Conservation (phyloP, 78 protist genomes). For the Protostelium mycophagum region DNA sequence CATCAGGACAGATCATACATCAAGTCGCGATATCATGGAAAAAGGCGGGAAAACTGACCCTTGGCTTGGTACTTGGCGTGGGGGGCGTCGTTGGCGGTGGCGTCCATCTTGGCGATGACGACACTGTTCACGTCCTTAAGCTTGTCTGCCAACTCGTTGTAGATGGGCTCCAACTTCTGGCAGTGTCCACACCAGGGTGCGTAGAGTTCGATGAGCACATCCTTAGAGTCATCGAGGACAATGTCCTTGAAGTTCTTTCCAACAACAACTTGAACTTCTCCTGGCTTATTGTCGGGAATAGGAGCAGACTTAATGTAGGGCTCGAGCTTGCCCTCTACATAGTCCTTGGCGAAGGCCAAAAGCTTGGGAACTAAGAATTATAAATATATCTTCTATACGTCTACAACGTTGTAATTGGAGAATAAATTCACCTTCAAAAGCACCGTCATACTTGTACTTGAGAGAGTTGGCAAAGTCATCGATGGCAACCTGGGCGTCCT, state of each 20-base stretch:
- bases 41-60: too few relatives aligned
- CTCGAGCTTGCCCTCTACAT: slow-evolving; percentile 8
- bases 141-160: slow-evolving; percentile 53
- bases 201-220: slow-evolving; percentile 34
- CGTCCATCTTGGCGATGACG: slow-evolving; percentile 81
- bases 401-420: too few relatives aligned
- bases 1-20: background rate
- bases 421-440: background rate
- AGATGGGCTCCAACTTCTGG: slow-evolving; percentile 77
- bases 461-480: slow-evolving; percentile 23
- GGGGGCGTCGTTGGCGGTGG: slow-evolving; percentile 61
- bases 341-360: slow-evolving; percentile 8
- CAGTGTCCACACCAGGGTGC: slow-evolving; percentile 92
- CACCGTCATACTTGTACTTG: background rate
- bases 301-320: slow-evolving; percentile 46
- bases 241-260: slow-evolving; percentile 52
- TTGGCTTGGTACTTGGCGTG: slow-evolving; percentile 35
- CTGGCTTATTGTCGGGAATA: slow-evolving; percentile 34
- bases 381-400: too few relatives aligned
- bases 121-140: slow-evolving; percentile 23
- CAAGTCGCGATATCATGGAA: too few relatives aligned
- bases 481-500: slow-evolving; percentile 49
- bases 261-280: slow-evolving; percentile 65
- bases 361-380: background rate
- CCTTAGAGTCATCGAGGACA: slow-evolving; percentile 14